Evolutionary conservation across 2,329 filamentous ascomycete genomes (phyloP), one percentile per base, ranked within the genome.

Genomic region (Colletotrichum sp.): DNA sequence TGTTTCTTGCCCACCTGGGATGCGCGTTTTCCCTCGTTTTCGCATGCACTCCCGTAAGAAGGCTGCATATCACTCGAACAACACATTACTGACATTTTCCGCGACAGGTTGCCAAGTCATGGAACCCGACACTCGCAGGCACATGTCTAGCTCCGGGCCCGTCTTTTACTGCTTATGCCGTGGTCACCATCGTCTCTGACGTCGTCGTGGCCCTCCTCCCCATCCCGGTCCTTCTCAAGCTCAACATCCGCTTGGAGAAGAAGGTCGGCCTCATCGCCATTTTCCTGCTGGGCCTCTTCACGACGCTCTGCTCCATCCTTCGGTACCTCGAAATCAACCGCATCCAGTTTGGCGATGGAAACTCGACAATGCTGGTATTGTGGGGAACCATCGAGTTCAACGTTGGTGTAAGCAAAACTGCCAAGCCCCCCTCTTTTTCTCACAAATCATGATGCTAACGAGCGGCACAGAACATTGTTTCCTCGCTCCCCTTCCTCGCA

Each of bases 361-460:
- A 90, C 76, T 89, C 88, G 0, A 90, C 89, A 6, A 87, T 89
- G 85, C 81, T 90, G 13, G 83, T 90, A 1, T 80, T 90, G 1
- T 90, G 88, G 88, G 89, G 89, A 6, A 87, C 86, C 3, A 87
- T 90, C 69, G 89, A 90, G 77, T 88, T 90, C 79, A 90, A 90
- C 75, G 85, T 90, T 34, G 88, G 89, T 13, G 88, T 90, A 83
- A 78, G 87, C 77, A 31, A 27, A 27, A 13, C 16, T 47, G 24
- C 31, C 68, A 18, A 15, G n/a, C 24, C 9, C 21, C 6, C 6
- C 21, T 2, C 6, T 31, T 31, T 7, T 31, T 31, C 29, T 31
- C 29, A 31, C 29, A 31, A 31, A 7, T 8, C 18, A 21, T 24
- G n/a, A 24, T 34, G 15, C 61, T 62, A 12, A 70, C 29, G 55